Conservation (phyloP, 1,284 basidiomycete genomes). For the Heterobasidion parviporum region DNA sequence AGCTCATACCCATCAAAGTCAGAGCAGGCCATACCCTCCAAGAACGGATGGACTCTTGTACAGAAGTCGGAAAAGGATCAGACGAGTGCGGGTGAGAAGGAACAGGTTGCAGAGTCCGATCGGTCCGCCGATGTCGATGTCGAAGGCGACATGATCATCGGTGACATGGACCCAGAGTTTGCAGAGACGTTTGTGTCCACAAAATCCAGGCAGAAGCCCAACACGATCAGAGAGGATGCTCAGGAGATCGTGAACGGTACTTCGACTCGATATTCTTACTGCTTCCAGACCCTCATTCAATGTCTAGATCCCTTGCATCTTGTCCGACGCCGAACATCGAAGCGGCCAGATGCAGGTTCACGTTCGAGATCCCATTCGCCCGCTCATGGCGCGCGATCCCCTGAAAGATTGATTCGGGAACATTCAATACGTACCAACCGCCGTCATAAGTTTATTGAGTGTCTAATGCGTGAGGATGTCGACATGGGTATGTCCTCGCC, state of each 20-base stretch:
- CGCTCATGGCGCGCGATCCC: constrained; percentile 8
- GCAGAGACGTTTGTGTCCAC: constrained; percentile 24
- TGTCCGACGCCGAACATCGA: constrained; percentile 33
- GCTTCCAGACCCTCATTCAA: constrained; percentile 18
- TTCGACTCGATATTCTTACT: constrained; percentile 12
- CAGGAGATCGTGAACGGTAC: constrained; percentile 69
- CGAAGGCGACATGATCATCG: constrained; percentile 68
- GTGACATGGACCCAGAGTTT: constrained; percentile 58
- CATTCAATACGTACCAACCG: constrained; percentile 68
- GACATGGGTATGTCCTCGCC: constrained; percentile 51
- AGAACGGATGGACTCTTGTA: constrained; percentile 72
- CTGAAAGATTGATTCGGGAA: constrained; percentile 60
- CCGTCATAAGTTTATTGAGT: constrained; percentile 67
- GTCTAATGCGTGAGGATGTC: constrained; percentile 60
- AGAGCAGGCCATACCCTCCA: constrained; percentile 31
- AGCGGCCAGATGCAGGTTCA: constrained; percentile 16
- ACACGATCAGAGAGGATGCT: constrained; percentile 54
- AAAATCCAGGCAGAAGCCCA: constrained; percentile 37
- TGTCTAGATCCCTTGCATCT: constrained; percentile 51
- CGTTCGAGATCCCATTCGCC: constrained; percentile 18
- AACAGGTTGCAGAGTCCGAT: constrained; percentile 19
- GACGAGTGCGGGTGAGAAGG: constrained; percentile 18
- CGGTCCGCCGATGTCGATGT: constrained; percentile 34
- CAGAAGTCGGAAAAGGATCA: constrained; percentile 34
- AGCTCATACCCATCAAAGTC: constrained; percentile 61